These are phyloP conservation scores for Cutaneotrichosporon cutaneum DNA, from an alignment of 1,284 basidiomycete species.

Conservation along the genomic window DNA sequence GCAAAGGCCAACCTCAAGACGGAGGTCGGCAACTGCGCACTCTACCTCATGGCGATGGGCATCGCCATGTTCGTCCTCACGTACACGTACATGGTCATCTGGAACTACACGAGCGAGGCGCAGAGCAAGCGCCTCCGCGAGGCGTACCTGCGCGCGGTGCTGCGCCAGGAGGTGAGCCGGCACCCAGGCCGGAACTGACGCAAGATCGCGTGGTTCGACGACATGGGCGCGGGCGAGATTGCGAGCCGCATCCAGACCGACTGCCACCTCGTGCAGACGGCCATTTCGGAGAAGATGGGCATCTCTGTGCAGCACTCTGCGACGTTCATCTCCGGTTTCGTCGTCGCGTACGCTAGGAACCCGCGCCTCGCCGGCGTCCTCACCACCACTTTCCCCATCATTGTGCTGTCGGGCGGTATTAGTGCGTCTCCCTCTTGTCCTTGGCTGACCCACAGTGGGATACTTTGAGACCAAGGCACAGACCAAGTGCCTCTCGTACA, in stretches of 20 bases:
- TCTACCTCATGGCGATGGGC: constrained; percentile 54
- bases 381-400: constrained; percentile 83
- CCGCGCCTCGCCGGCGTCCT: constrained; percentile 89
- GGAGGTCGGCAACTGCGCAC: constrained; percentile 41
- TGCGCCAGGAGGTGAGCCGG: constrained; percentile 50
- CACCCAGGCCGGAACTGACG: constrained; percentile 51
- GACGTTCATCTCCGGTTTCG: constrained; percentile 73
- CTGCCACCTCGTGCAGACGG: constrained; percentile 73
- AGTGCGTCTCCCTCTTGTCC: constrained; percentile 15
- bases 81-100: constrained; percentile 73
- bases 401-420: constrained; percentile 65
- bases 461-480: constrained; percentile 43
- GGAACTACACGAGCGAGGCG: constrained; percentile 84
- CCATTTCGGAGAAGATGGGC: constrained; percentile 81
- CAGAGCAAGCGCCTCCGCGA: constrained; percentile 71
- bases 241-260: constrained; percentile 87
- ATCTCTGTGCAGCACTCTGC: constrained; percentile 52
- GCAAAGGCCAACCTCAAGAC: constrained; percentile 37
- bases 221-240: constrained; percentile 89
- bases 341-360: constrained; percentile 59
- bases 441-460: constrained; percentile 24
- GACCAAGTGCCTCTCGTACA: constrained; percentile 63
- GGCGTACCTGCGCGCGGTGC: constrained; percentile 51
- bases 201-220: constrained; percentile 84
- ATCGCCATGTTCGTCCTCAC: constrained; percentile 56